Evolutionary conservation across 148 eudicot genomes (phyloP), one percentile per base, ranked within the genome.

Genomic region (Arbutus unedo): DNA sequence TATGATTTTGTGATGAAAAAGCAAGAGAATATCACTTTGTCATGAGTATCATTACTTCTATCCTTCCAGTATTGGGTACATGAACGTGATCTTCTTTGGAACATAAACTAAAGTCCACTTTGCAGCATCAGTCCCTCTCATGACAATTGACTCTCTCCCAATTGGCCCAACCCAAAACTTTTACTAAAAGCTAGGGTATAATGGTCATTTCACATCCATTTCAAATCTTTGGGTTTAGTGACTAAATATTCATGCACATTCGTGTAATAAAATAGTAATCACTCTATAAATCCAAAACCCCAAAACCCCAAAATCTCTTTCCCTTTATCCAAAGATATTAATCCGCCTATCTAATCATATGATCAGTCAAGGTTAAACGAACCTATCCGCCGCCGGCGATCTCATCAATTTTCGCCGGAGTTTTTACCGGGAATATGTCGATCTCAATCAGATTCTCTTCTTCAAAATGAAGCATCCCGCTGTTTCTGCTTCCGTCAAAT

Each of bases 381-480:
- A 66, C 15, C 59, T 74, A 38, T 8, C 4, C 18, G 11, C 71
- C 79, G 77, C 83, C 84, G 79, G 74, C 21, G 68, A 84, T 38
- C 47, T 25, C 80, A 64, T n/a, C 74, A 44, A 60, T 31, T 60
- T 31, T 60, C 31, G 38, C 59, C 59, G 59, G 59, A 14, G 59
- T 68, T 60, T 88, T 87, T 57, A 80, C 82, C 80, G 91, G 91
- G 50, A 79, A 89, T 51, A 94, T 83, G 60, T 94, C 93, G 82
- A 94, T 94, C 85, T 94, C 98, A 48, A 94, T 94, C 64, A 93
- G 79, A 87, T 89, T 93, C 18, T 91, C 97, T 82, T 94, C 97
- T 10, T 94, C 97, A 19, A 64, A 66, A 10, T 79, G 86, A 83
- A 68, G 75, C 38, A 68, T 71, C 10, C 71, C 47, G 10, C 81